These are phyloP conservation scores for Areca catechu DNA, from an alignment of 176 grass and related monocot genomes.

Conservation along the genomic window DNA sequence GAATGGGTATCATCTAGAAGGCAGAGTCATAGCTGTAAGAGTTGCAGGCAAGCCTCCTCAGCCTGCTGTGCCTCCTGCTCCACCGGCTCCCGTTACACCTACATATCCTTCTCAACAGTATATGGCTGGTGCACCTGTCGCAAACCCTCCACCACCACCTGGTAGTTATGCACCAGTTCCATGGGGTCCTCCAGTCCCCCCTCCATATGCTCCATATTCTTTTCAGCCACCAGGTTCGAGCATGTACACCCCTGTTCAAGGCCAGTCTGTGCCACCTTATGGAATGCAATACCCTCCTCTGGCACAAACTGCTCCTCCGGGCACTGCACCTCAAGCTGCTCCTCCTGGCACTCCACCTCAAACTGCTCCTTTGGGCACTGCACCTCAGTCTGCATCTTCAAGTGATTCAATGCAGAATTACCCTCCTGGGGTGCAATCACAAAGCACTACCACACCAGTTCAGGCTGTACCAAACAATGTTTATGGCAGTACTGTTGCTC, in stretches of 20 bases:
- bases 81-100: constrained; percentile 17
- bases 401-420: constrained; percentile 44
- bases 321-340: background rate
- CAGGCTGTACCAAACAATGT: constrained; percentile 40
- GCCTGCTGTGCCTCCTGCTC: constrained; percentile 25
- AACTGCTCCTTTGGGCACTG: constrained; percentile 17
- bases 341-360: constrained; percentile 15
- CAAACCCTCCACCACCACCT: constrained; percentile 39
- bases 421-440: constrained; percentile 48
- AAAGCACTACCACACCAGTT: constrained; percentile 30
- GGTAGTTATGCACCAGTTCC: constrained; percentile 72
- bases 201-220: constrained; percentile 61
- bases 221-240: constrained; percentile 42
- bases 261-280: constrained; percentile 46
- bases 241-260: constrained; percentile 46
- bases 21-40: constrained; percentile 74
- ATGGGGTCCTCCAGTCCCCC: constrained; percentile 49
- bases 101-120: constrained; percentile 63
- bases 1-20: constrained; percentile 84
- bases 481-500: constrained; percentile 40
- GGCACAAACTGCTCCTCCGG: constrained; percentile 52
- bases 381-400: constrained; percentile 15
- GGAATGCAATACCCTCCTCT: constrained; percentile 42
- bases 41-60: constrained; percentile 74
- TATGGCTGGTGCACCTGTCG: constrained; percentile 28